Percentiles rank a stretch among this genome's conserved stretches.
Conservation (phyloP, 306 rosid genomes). For the Trichosanthes cucumerina region DNA sequence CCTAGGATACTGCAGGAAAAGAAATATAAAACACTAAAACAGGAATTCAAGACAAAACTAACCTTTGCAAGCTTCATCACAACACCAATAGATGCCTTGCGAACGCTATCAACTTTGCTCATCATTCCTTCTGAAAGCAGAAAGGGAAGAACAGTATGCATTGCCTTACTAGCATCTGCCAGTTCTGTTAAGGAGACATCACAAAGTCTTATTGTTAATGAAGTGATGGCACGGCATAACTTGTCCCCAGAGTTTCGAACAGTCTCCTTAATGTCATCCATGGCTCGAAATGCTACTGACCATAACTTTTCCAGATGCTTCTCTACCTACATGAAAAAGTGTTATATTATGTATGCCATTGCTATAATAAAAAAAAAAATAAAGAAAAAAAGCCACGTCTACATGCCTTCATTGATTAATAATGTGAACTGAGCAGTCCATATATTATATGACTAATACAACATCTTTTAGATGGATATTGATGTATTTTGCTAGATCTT, state of each 20-base stretch:
- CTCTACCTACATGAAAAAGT: constrained; percentile 38
- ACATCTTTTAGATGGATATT: not conserved
- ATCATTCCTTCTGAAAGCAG: constrained; percentile 83
- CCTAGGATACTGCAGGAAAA: not conserved
- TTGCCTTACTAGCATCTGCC: constrained; percentile 70
- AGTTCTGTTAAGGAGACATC: constrained; percentile 71
- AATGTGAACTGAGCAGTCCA: not conserved
- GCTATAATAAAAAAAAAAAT: not conserved
- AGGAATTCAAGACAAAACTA: constrained; percentile 12
- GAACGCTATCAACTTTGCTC: constrained; percentile 84
- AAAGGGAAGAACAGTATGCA: constrained; percentile 82
- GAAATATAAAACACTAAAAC: not conserved
- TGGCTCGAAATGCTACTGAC: constrained; percentile 81
- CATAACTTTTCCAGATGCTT: constrained; percentile 72
- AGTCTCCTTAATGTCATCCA: constrained; percentile 97
- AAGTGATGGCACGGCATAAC: constrained; percentile 57
- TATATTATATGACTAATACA: not conserved
- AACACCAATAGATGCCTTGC: constrained; percentile 76
- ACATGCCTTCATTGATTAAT: not conserved
- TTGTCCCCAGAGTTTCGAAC: constrained; percentile 88
- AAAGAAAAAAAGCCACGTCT: not conserved
- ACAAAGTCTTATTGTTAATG: constrained; percentile 79
- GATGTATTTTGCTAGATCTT: not conserved
- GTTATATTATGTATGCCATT: not conserved
- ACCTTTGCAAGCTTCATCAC: constrained; percentile 99